Percentiles rank a stretch among this genome's conserved stretches.
These are phyloP conservation scores for Lasiodiplodia sp. DNA, from an alignment of 2,329 filamentous ascomycete genomes.

Conservation along the genomic window DNA sequence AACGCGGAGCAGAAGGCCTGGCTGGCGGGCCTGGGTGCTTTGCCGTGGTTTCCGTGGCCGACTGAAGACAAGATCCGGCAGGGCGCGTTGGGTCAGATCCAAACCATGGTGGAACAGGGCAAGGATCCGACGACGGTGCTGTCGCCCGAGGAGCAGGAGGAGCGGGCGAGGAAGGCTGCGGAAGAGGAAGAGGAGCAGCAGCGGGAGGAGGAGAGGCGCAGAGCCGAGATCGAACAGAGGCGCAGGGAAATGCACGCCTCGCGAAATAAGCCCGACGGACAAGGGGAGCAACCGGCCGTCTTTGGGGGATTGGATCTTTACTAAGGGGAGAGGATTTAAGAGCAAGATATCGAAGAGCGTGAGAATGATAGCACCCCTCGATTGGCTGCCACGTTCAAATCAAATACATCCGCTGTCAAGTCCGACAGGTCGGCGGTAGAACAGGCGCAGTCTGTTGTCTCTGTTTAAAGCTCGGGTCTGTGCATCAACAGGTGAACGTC, in stretches of 20 bases:
- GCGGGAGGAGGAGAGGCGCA: conserved; percentile 49
- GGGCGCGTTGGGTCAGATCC: conserved; percentile 69
- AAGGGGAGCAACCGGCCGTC: conserved; percentile 21
- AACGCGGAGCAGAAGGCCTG: conserved; percentile 45
- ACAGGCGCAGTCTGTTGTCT: not conserved
- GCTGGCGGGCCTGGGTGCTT: conserved; percentile 60
- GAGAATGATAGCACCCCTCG: not conserved
- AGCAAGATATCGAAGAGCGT: not conserved
- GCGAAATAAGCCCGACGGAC: conserved; percentile 8
- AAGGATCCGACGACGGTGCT: conserved; percentile 62
- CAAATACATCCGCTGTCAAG: not conserved
- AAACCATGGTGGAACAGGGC: conserved; percentile 67
- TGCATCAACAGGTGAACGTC: not conserved
- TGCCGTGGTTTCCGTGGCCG: conserved; percentile 79
- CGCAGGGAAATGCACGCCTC: conserved; percentile 20
- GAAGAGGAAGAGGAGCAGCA: conserved; percentile 42
- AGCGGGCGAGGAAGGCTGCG: conserved; percentile 22
- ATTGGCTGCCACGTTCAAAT: not conserved
- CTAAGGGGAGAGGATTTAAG: not conserved
- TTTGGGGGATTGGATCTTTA: conserved; percentile 29
- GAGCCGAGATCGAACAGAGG: conserved; percentile 44
- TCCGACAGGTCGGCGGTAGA: not conserved
- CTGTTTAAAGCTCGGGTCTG: not conserved
- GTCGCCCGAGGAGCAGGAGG: conserved; percentile 51
- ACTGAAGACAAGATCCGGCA: conserved; percentile 71